phyloP scores from a whole-genome alignment of 176 grass and related monocot genomes.

The Oryza longistaminata region DNA sequence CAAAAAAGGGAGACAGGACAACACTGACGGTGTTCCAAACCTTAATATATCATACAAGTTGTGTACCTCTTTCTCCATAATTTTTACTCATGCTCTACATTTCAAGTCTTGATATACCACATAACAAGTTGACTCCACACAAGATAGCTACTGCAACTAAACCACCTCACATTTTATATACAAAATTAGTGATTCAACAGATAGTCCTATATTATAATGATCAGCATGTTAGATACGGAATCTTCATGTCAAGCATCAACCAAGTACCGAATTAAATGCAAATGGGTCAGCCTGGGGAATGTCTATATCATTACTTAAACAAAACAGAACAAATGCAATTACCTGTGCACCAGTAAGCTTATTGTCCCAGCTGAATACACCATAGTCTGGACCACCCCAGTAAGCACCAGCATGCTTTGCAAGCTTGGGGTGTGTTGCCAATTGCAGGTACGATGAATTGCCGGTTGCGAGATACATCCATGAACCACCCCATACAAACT shows the following conservation, averaged over 20 bases:
- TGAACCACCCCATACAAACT: conserved; percentile 84
- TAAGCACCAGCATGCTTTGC: conserved; percentile 81
- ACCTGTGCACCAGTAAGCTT: conserved; percentile 93
- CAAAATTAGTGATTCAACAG: neutral
- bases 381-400: conserved; percentile 71
- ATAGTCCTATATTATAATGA: neutral
- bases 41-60: conserved; percentile 25
- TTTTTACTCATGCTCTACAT: neutral
- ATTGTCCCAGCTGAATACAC: conserved; percentile 97
- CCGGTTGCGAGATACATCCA: conserved; percentile 97
- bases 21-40: neutral
- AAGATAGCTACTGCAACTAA: conserved; percentile 23
- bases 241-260: conserved; percentile 3
- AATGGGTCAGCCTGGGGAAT: conserved; percentile 20
- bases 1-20: conserved; percentile 1
- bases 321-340: conserved; percentile 12
- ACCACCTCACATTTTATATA: conserved; percentile 22
- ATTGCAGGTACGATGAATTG: conserved; percentile 71
- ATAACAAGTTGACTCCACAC: conserved; percentile 29
- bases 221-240: conserved; percentile 19
- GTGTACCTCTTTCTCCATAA: conserved; percentile 3
- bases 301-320: neutral
- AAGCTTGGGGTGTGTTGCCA: conserved; percentile 61
- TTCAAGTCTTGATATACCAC: conserved; percentile 7
- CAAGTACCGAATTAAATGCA: conserved; percentile 28